phyloP scores from a whole-genome alignment of 2,329 filamentous ascomycete species.

The Diaporthe sp. region DNA sequence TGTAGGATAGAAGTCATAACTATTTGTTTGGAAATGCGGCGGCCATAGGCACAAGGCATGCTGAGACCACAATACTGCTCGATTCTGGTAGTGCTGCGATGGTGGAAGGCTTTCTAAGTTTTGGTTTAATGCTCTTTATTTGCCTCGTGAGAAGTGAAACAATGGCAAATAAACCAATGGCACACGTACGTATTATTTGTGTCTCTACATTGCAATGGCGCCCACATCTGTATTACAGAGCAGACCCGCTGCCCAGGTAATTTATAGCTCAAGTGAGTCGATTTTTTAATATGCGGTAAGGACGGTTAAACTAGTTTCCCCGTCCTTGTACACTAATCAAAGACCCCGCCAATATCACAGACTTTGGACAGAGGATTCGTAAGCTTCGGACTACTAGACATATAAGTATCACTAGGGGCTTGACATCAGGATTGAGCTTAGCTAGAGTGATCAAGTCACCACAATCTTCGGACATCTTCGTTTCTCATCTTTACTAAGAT shows the following conservation, averaged over 20 bases:
- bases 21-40: too few species aligned
- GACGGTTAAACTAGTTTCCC: not conserved
- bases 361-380: not conserved
- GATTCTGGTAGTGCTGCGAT: not conserved
- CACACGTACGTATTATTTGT: not conserved
- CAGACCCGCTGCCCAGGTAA: not conserved
- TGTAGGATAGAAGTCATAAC: not conserved
- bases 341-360: not conserved
- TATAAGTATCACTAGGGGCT: not conserved
- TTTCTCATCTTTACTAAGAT: not conserved
- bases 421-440: not conserved
- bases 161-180: not conserved
- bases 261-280: not conserved
- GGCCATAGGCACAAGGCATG: not conserved
- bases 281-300: not conserved
- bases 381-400: not conserved
- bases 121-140: not conserved
- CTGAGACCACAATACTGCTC: not conserved
- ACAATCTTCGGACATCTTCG: not conserved
- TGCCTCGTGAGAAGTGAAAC: not conserved
- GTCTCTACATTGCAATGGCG: too few species aligned
- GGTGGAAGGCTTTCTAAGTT: not conserved
- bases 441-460: not conserved
- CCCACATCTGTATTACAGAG: not conserved
- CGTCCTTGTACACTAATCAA: not conserved